A percentile compares a stretch with the other conserved stretches of the same genome.
Conservation (phyloP, 2,329 filamentous ascomycete species). For the Sporothrix inflata region DNA sequence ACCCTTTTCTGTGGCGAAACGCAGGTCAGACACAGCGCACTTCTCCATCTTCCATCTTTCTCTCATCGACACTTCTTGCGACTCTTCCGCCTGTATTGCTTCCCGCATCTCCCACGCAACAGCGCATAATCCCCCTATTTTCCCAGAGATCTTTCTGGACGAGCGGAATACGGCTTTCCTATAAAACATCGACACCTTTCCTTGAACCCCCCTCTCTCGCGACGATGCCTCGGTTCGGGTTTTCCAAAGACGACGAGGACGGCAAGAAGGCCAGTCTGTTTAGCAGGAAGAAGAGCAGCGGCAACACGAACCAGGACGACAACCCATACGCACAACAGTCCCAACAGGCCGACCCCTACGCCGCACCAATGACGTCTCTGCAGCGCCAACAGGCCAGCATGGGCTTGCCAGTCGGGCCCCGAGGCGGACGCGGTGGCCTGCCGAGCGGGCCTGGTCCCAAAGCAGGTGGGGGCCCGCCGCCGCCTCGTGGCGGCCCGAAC, state of each 20-base stretch:
- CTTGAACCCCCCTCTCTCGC: background rate
- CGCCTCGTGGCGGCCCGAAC: conserved; percentile 42
- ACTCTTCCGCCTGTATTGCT: background rate
- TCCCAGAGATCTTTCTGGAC: conserved; percentile 5
- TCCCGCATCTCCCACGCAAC: conserved; percentile 1
- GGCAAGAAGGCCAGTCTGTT: conserved; percentile 56
- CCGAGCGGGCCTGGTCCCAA: conserved; percentile 45
- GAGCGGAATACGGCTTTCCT: conserved; percentile 1
- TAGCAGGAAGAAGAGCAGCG: conserved; percentile 56
- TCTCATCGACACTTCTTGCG: background rate
- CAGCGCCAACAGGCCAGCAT: conserved; percentile 43
- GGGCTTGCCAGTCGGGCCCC: conserved; percentile 25
- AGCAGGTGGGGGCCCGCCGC: conserved; percentile 40
- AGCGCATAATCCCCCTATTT: conserved; percentile 3
- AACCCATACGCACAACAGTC: conserved; percentile 63
- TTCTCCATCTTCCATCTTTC: conserved; percentile 16
- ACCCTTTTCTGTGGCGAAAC: conserved; percentile 33
- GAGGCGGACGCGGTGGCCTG: conserved; percentile 40
- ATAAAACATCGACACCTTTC: background rate
- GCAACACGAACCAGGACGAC: conserved; percentile 41
- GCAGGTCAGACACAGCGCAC: conserved; percentile 30
- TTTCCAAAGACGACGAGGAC: conserved; percentile 53
- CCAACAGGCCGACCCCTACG: conserved; percentile 54
- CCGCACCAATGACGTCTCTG: conserved; percentile 54
- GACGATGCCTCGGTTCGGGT: conserved; percentile 63